Evolutionary conservation across 176 grass and related monocot species (phyloP).

Genomic region (Ampelocalamus luodianensis): DNA sequence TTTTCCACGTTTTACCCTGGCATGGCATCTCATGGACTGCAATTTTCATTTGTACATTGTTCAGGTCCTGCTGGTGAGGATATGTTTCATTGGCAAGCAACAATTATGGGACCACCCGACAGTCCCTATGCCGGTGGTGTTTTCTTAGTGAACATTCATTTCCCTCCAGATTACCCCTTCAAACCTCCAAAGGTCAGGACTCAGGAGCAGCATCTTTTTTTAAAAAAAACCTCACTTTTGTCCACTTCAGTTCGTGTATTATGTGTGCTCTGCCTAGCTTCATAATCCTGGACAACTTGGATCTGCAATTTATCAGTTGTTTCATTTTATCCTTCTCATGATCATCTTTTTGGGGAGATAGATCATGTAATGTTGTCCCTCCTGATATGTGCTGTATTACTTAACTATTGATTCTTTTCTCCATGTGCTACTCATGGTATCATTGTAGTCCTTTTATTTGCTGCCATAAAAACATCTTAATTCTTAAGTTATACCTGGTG

Average conservation of each 20-base stretch:
- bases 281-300: constrained; percentile 1
- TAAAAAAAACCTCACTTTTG: not conserved
- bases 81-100: constrained; percentile 71
- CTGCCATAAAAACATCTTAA: not conserved
- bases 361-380: not conserved
- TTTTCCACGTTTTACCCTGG: not conserved
- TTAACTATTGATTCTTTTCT: not conserved
- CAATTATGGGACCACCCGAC: constrained; percentile 66
- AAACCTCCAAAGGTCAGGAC: constrained; percentile 55
- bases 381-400: not conserved
- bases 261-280: not conserved
- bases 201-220: not conserved
- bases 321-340: not conserved
- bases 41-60: constrained; percentile 37
- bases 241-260: not conserved
- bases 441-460: not conserved
- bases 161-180: constrained; percentile 64
- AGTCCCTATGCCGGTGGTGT: constrained; percentile 64
- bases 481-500: not conserved
- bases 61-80: constrained; percentile 68
- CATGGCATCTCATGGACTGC: constrained; percentile 32
- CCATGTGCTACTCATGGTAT: not conserved
- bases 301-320: not conserved
- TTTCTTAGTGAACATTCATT: constrained; percentile 70
- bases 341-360: not conserved